Evolutionary conservation across 2,329 filamentous ascomycete species (phyloP).

Genomic region (Colletotrichum eleusines): DNA sequence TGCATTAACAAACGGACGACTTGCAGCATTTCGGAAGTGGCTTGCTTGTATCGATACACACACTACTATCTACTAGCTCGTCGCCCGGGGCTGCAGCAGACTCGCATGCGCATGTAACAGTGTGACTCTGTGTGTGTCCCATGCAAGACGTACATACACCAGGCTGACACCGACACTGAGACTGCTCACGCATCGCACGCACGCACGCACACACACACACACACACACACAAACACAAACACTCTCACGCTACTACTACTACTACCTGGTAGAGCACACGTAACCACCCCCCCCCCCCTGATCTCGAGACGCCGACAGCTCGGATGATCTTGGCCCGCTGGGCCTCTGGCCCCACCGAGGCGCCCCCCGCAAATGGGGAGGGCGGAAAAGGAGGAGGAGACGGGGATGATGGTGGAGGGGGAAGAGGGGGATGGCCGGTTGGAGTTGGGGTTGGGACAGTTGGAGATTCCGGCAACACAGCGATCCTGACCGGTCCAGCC

Average conservation of each 20-base stretch:
- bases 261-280: too few species aligned
- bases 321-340: constrained; percentile 43
- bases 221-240: too few species aligned
- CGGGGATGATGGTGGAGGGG: constrained; percentile 20
- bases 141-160: neutral
- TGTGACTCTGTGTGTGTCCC: constrained; percentile 3
- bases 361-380: constrained; percentile 36
- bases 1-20: neutral
- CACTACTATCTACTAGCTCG: too few species aligned
- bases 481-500: constrained; percentile 29
- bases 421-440: neutral
- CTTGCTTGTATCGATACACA: neutral
- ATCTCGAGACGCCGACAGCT: constrained; percentile 36
- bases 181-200: neutral
- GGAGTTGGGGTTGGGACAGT: constrained; percentile 18
- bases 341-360: constrained; percentile 42
- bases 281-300: neutral
- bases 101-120: constrained; percentile 10
- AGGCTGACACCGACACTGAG: neutral
- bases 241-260: constrained; percentile 4
- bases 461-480: constrained; percentile 37
- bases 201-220: too few species aligned
- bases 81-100: constrained; percentile 8
- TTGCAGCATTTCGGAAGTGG: neutral
- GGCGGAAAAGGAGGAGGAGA: constrained; percentile 21